Evolutionary conservation across 2,329 filamentous ascomycete genomes (phyloP), one percentile per base, ranked within the genome.

Genomic region (Colletotrichum horii): DNA sequence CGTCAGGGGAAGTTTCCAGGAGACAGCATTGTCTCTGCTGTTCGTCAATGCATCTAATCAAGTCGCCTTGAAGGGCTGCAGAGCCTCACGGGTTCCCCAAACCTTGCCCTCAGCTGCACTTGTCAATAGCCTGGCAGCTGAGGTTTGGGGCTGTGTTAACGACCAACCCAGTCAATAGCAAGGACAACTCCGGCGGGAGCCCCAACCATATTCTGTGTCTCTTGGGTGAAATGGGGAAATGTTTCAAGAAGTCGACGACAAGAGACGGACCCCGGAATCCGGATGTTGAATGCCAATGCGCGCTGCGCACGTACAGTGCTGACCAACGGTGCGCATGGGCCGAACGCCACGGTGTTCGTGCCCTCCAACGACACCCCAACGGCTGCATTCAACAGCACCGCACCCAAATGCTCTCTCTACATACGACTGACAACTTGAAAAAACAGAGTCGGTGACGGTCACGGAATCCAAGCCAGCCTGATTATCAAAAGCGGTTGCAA

Each of bases 401-500:
- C 32, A 64, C n/a, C 30, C 22, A 38, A 38, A 62, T 55, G 24
- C 16, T 22, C 28, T 61, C 16, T 22, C 28, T 61, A 26, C 62
- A 52, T 71, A 6, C 32, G 28, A 30, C 16, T 56, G 36, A 36
- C 12, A 26, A 5, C 32, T 14, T 60, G 34, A 14, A 22, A 55
- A 68, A 9, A 19, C 32, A 28, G 15, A 19, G 26, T 56, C 19
- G 7, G 48, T 30, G n/a, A 48, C 12, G 8, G 16, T 28, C 16
- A 5, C 16, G 8, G 16, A 30, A 12, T 22, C 19, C n/a, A 16
- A 24, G n/a, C n/a, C 64, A 74, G 74, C 74, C 74, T 76, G 74
- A 38, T 76, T 66, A 34, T 74, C 22, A n/a, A 19, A 24, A 69
- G 74, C 65, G 48, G 70, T 76, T 30, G 11, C 28, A 74, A 74